Evolutionary conservation across 2,329 filamentous ascomycete species (phyloP).

Genomic region (Alternaria hordeiaustralica): DNA sequence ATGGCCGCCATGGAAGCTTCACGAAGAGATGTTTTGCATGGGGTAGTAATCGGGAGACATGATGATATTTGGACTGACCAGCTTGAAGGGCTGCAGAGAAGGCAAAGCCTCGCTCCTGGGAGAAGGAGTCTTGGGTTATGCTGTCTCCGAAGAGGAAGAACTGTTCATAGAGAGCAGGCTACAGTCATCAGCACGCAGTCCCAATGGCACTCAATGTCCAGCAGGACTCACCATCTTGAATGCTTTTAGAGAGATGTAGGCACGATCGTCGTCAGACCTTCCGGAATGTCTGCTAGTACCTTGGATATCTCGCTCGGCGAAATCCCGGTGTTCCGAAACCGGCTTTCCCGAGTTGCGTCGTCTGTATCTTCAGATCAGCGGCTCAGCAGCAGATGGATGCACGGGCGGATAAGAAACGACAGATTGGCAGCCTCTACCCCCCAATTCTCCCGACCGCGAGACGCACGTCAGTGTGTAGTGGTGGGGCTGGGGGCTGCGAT

Average conservation of each 20-base stretch:
- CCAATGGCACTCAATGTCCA: neutral
- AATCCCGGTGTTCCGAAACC: neutral
- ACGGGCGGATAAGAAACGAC: neutral
- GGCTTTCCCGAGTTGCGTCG: neutral
- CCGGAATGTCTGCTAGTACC: neutral
- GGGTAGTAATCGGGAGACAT: neutral
- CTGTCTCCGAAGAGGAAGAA: slow-evolving; percentile 88
- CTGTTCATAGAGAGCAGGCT: slow-evolving; percentile 49
- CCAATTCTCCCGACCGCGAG: slow-evolving; percentile 3
- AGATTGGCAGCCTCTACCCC: neutral
- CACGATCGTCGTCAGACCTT: neutral
- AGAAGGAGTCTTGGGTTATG: slow-evolving; percentile 74
- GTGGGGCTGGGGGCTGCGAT: slow-evolving; percentile 2
- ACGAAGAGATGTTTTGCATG: slow-evolving; percentile 1
- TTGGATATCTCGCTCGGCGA: slow-evolving; percentile 2
- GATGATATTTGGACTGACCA: slow-evolving; percentile 56
- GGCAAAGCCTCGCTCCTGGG: slow-evolving; percentile 71
- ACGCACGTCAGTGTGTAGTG: slow-evolving; percentile 3
- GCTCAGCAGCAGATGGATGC: neutral
- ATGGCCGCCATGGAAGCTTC: neutral
- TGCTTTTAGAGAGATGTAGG: neutral
- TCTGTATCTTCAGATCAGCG: neutral
- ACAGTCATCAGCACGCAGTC: neutral
- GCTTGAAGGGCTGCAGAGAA: slow-evolving; percentile 75
- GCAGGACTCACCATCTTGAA: slow-evolving; percentile 16